Evolutionary conservation across 1,139 yeast genomes (phyloP).

Genomic region (Taphrina confusa): DNA sequence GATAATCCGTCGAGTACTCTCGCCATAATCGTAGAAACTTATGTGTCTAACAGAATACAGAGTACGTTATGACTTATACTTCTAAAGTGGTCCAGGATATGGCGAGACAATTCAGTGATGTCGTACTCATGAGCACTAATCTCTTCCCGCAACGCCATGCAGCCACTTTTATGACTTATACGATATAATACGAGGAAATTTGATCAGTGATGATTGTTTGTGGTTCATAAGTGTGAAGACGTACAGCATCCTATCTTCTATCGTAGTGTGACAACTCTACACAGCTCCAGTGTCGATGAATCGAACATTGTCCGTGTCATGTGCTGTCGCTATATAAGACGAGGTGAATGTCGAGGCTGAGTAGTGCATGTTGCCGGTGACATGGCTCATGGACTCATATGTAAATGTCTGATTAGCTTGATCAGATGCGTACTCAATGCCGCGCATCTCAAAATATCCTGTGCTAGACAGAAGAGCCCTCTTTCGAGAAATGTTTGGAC

Average conservation of each 20-base stretch:
- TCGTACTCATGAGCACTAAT: slow-evolving; percentile 5
- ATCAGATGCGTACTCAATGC: slow-evolving; percentile 2
- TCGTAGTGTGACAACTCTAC: too few species aligned
- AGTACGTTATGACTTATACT: too few species aligned
- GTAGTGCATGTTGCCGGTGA: slow-evolving; percentile 1
- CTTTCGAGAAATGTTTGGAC: background rate
- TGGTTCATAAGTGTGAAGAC: too few species aligned
- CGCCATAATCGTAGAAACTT: slow-evolving; percentile 9
- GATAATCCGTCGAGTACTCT: slow-evolving; percentile 34
- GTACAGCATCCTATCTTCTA: too few species aligned
- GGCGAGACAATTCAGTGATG: slow-evolving; percentile 1
- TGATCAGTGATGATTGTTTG: too few species aligned
- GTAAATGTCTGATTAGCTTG: background rate
- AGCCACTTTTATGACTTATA: background rate
- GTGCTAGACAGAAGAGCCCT: background rate
- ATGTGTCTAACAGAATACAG: too few species aligned
- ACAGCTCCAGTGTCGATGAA: slow-evolving; percentile 5
- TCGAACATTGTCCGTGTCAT: background rate
- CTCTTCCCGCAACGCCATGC: background rate
- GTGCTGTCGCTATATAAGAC: background rate
- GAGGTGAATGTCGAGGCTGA: background rate
- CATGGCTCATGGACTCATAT: background rate
- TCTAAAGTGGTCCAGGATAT: background rate
- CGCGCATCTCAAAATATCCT: slow-evolving; percentile 9
- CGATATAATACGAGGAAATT: too few species aligned